phyloP scores from a whole-genome alignment of 2,329 filamentous ascomycete species.

The Beauveria bassiana region DNA sequence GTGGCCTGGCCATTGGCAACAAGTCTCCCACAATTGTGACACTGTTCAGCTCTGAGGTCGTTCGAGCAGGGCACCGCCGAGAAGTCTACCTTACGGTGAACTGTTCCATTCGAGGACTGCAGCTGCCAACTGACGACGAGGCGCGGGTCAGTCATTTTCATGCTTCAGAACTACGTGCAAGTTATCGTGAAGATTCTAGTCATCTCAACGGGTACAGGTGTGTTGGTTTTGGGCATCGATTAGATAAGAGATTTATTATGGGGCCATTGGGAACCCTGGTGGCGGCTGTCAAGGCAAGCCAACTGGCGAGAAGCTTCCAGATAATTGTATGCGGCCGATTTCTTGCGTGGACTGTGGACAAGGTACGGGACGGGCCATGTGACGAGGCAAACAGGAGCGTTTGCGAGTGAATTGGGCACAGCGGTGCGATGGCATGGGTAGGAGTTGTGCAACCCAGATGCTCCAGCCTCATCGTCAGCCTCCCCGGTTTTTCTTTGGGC shows the following conservation, averaged over 20 bases:
- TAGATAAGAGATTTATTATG: constrained; percentile 2
- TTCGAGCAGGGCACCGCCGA: background rate
- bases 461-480: background rate
- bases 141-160: too few species aligned
- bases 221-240: constrained; percentile 2
- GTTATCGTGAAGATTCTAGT: background rate
- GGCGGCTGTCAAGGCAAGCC: background rate
- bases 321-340: background rate
- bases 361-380: too few species aligned
- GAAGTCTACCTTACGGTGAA: too few species aligned
- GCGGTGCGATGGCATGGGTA: background rate
- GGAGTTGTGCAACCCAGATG: background rate
- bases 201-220: background rate
- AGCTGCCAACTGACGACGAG: too few species aligned
- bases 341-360: background rate
- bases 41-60: background rate
- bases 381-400: background rate
- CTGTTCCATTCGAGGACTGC: too few species aligned
- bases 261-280: constrained; percentile 1
- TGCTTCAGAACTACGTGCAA: background rate
- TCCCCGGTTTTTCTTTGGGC: background rate
- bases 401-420: background rate
- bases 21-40: background rate
- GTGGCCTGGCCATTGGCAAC: background rate
- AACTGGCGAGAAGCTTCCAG: constrained; percentile 4